Conservation (phyloP, 495 filamentous ascomycete species). For the Lasiosphaeriaceae sp. region DNA sequence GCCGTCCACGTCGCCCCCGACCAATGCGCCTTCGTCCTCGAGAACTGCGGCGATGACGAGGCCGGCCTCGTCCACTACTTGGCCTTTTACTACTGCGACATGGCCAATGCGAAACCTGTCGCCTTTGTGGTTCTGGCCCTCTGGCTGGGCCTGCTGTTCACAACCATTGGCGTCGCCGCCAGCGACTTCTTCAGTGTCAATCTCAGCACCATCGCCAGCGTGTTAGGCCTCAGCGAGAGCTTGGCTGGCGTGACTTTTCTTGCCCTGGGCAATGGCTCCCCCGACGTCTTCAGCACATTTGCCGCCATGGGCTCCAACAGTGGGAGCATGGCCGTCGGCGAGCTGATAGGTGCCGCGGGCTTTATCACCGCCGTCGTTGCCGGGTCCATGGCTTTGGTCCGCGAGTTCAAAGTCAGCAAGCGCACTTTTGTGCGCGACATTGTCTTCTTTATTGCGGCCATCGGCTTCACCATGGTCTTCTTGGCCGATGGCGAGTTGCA, state of each 20-base stretch:
- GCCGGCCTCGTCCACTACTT: slow-evolving; percentile 88
- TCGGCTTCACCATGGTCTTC: slow-evolving; percentile 83
- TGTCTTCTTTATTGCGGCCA: slow-evolving; percentile 85
- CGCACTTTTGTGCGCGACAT: slow-evolving; percentile 91
- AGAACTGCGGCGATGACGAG: slow-evolving; percentile 84
- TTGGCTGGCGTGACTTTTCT: slow-evolving; percentile 95
- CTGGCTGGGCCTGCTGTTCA: slow-evolving; percentile 92
- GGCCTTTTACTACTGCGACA: slow-evolving; percentile 82
- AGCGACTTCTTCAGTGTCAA: slow-evolving; percentile 98
- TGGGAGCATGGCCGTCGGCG: slow-evolving; percentile 91
- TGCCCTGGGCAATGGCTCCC: slow-evolving; percentile 98
- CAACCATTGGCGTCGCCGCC: slow-evolving; percentile 96
- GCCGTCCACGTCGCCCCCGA: slow-evolving; percentile 70
- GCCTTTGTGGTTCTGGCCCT: slow-evolving; percentile 71
- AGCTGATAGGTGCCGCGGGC: slow-evolving; percentile 89
- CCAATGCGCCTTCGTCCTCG: slow-evolving; percentile 80
- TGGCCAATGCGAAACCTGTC: slow-evolving; percentile 64
- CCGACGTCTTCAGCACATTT: slow-evolving; percentile 97
- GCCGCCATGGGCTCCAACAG: slow-evolving; percentile 96
- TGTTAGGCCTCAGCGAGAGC: slow-evolving; percentile 91
- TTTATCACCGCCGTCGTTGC: slow-evolving; percentile 98
- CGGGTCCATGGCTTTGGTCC: slow-evolving; percentile 94
- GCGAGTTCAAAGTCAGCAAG: slow-evolving; percentile 85
- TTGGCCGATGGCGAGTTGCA: slow-evolving; percentile 79
- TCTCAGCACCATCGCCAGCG: slow-evolving; percentile 81